phyloP scores from a whole-genome alignment of 257 asterid genomes.

The Solanum paucissectum region DNA sequence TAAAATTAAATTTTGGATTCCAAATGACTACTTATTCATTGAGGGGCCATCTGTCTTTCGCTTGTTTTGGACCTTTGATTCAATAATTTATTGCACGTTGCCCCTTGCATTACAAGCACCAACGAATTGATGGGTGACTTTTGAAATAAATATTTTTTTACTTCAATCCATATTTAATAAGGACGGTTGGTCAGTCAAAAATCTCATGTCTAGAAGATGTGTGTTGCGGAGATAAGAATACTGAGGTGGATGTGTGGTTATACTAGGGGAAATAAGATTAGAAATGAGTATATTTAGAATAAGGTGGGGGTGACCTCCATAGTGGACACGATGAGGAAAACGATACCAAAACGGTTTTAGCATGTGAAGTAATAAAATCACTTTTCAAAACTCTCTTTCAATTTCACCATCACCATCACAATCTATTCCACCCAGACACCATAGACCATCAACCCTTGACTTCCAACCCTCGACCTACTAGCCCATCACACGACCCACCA shows the following conservation, averaged over 20 bases:
- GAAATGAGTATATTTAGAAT: too few relatives aligned
- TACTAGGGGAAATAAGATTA: too few relatives aligned
- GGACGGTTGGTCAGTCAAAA: too few relatives aligned
- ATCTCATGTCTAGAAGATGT: too few relatives aligned
- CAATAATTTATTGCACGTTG: not conserved
- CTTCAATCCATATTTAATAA: not conserved
- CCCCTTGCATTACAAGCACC: not conserved
- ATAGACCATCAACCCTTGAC: not conserved
- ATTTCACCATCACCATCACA: not conserved
- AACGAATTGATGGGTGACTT: not conserved
- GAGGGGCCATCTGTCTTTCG: not conserved
- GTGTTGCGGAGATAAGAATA: not conserved
- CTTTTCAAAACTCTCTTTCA: not conserved
- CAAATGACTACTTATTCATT: constrained; percentile 8
- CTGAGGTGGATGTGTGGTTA: too few relatives aligned
- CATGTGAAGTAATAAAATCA: not conserved
- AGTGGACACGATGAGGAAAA: not conserved
- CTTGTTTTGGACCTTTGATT: not conserved
- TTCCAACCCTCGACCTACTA: not conserved
- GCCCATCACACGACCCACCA: not conserved
- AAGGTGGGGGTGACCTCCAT: not conserved
- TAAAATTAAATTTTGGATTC: not conserved
- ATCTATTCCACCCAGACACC: not conserved
- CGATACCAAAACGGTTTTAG: too few relatives aligned
- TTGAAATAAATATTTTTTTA: not conserved